These are phyloP conservation scores for Camellia lanceoleosa DNA, from an alignment of 148 eudicot genomes.

Conservation along the genomic window DNA sequence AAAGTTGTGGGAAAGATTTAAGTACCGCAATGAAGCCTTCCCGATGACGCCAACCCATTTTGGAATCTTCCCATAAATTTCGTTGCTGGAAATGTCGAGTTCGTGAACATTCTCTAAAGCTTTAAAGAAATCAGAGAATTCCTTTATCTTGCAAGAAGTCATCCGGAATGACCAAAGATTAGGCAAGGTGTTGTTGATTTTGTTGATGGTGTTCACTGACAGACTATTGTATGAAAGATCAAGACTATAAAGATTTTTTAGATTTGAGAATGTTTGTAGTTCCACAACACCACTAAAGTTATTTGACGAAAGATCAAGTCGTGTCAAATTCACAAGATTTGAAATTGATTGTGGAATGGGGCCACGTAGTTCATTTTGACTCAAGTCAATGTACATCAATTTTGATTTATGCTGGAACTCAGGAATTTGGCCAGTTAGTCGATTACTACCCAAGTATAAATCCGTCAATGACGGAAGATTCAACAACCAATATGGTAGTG, in stretches of 20 bases:
- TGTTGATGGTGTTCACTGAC: background rate
- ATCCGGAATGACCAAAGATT: background rate
- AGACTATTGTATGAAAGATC: constrained; percentile 19
- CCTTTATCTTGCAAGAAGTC: constrained; percentile 23
- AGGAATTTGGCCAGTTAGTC: background rate
- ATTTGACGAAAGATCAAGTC: constrained; percentile 16
- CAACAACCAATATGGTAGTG: background rate
- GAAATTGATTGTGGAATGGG: constrained; percentile 8
- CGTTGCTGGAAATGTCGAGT: background rate
- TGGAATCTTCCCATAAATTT: background rate
- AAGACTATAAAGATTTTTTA: background rate
- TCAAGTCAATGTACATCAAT: background rate
- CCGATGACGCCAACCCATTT: background rate
- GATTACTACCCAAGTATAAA: background rate
- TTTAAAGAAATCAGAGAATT: constrained; percentile 21
- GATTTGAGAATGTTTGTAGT: constrained; percentile 9
- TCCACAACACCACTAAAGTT: constrained; percentile 24
- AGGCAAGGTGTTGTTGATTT: background rate
- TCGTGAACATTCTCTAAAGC: background rate
- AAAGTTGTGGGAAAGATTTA: constrained; percentile 28
- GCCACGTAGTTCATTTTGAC: constrained; percentile 4
- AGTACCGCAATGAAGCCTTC: background rate
- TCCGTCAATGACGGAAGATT: background rate
- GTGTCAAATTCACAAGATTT: background rate
- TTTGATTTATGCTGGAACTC: background rate